Evolutionary conservation across 345 rosid species (phyloP).

Genomic region (Eucalyptus curtisii): DNA sequence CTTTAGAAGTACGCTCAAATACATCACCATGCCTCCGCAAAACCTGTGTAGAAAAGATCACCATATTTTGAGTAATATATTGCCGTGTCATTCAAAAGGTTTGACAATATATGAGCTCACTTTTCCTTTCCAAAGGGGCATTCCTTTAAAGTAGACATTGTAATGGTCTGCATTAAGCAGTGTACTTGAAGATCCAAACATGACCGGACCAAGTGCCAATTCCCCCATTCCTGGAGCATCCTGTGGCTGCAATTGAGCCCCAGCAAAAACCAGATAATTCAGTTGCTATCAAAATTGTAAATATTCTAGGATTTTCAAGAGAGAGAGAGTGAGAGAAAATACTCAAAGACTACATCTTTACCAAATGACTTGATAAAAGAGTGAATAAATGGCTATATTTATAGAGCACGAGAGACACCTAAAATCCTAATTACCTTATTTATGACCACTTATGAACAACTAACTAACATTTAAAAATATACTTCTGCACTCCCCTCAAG

Average conservation of each 20-base stretch:
- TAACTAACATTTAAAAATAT: not conserved
- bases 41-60: constrained; percentile 22
- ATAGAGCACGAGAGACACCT: not conserved
- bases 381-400: not conserved
- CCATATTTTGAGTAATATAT: not conserved
- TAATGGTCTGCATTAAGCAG: constrained; percentile 74
- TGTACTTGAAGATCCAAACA: constrained; percentile 79
- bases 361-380: not conserved
- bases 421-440: not conserved
- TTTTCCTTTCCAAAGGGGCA: constrained; percentile 69
- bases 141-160: constrained; percentile 71
- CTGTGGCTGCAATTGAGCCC: constrained; percentile 41
- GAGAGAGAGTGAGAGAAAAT: not conserved
- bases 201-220: constrained; percentile 66
- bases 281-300: not conserved
- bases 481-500: not conserved
- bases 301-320: not conserved
- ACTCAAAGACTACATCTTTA: not conserved
- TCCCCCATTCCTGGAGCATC: constrained; percentile 65
- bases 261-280: not conserved
- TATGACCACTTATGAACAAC: not conserved
- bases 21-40: constrained; percentile 94
- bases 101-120: constrained; percentile 13
- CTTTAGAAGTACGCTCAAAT: constrained; percentile 66
- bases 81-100: not conserved